Percentiles rank a stretch among this genome's conserved stretches.
Conservation (phyloP, 257 asterid species). For the Rubia yunnanensis region DNA sequence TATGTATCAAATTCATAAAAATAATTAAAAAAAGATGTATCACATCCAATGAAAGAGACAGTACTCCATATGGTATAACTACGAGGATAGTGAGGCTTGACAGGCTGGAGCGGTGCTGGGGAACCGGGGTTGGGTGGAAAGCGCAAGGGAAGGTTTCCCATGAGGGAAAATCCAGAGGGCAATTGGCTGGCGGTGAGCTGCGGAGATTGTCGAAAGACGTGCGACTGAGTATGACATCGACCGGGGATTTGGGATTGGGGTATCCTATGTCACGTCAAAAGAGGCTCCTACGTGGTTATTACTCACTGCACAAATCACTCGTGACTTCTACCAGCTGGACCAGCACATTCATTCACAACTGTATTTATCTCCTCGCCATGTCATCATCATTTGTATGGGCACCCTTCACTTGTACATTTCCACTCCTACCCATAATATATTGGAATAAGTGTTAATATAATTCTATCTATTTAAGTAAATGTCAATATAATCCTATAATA, state of each 20-base stretch:
- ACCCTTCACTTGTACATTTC: background rate
- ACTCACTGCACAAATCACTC: background rate
- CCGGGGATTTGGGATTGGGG: background rate
- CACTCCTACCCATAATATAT: background rate
- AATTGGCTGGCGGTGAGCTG: background rate
- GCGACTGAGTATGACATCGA: background rate
- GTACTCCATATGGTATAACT: too few species aligned
- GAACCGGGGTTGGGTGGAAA: background rate
- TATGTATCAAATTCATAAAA: too few species aligned
- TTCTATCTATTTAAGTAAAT: too few species aligned
- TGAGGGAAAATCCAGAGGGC: background rate
- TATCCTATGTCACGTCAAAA: background rate
- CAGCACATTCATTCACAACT: background rate
- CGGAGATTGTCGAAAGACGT: background rate
- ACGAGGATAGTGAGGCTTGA: too few species aligned
- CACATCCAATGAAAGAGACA: too few species aligned
- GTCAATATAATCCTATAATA: too few species aligned
- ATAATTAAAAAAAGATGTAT: too few species aligned
- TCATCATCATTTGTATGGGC: background rate
- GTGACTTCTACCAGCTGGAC: background rate
- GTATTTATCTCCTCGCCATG: background rate
- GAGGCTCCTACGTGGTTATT: background rate
- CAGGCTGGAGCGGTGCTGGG: background rate
- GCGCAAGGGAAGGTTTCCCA: background rate
- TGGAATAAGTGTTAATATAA: too few species aligned